A percentile compares a stretch with the other conserved stretches of the same genome.
phyloP scores from a whole-genome alignment of 2,329 filamentous ascomycete species.

The Aspergillus aculeatus region DNA sequence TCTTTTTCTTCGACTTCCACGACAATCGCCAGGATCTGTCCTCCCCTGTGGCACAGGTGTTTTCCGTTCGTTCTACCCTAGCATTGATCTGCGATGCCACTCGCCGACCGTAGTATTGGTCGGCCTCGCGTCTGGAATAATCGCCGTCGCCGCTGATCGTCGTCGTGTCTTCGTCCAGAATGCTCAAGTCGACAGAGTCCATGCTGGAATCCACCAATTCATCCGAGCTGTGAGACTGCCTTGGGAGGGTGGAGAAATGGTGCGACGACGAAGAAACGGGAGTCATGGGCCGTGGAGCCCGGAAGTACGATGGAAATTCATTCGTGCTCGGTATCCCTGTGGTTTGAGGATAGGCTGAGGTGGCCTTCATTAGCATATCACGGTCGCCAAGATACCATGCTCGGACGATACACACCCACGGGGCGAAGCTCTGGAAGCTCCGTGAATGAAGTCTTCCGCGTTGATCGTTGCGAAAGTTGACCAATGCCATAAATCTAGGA shows the following conservation, averaged over 20 bases:
- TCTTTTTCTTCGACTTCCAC: constrained; percentile 3
- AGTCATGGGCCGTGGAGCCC: not conserved
- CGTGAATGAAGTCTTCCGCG: not conserved
- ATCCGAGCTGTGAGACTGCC: not conserved
- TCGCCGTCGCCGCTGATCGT: not conserved
- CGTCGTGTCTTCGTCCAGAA: not conserved
- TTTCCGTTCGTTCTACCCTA: not conserved
- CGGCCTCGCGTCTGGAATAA: constrained; percentile 10
- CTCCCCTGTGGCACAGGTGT: not conserved
- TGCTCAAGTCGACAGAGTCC: not conserved
- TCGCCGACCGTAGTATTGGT: constrained; percentile 8
- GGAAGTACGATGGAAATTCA: not conserved
- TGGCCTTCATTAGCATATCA: not conserved
- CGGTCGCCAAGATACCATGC: not conserved
- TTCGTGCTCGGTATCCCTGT: not conserved
- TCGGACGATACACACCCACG: not conserved
- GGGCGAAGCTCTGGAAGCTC: not conserved
- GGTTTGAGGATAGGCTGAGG: not conserved
- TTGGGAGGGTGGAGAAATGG: not conserved
- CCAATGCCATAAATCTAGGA: not conserved
- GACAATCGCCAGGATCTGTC: not conserved
- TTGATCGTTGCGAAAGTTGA: not conserved
- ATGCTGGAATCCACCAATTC: not conserved
- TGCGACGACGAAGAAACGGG: not conserved
- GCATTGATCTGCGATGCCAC: not conserved